phyloP scores from a whole-genome alignment of 441 rosid genomes.

The Euphorbia schlechtendalii region DNA sequence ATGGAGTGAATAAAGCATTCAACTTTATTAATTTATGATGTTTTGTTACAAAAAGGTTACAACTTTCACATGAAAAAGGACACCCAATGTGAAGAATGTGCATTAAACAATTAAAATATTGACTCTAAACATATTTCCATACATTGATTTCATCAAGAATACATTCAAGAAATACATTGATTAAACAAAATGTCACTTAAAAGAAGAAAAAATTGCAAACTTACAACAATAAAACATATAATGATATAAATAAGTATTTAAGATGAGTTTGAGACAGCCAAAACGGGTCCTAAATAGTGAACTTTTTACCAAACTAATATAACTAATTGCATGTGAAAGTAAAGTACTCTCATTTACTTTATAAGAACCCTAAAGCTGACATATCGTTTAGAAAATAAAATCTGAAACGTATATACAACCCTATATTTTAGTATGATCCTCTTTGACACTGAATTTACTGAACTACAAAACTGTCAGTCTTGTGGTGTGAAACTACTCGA shows the following conservation, averaged over 20 bases:
- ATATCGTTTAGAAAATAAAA: no score
- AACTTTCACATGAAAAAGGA: conserved; percentile 26
- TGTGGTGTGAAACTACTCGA: not conserved
- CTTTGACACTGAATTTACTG: not conserved
- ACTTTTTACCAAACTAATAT: not conserved
- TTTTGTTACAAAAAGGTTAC: not conserved
- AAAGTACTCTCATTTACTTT: not conserved
- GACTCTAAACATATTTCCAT: not conserved
- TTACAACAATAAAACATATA: no score
- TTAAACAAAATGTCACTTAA: no score
- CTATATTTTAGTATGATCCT: not conserved
- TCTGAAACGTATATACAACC: not conserved
- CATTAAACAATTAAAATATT: not conserved
- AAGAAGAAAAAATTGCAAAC: no score
- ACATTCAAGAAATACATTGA: no score
- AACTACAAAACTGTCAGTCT: not conserved
- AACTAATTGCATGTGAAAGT: not conserved
- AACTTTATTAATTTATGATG: no score
- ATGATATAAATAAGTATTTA: no score
- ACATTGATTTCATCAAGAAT: not conserved
- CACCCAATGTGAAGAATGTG: conserved; percentile 9
- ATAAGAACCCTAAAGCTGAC: conserved; percentile 1
- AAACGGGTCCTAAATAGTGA: no score
- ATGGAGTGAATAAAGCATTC: conserved; percentile 10
- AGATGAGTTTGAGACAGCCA: no score